Evolutionary conservation across 2,329 filamentous ascomycete genomes (phyloP), one percentile per base, ranked within the genome.

Genomic region (Endothia cerciana): DNA sequence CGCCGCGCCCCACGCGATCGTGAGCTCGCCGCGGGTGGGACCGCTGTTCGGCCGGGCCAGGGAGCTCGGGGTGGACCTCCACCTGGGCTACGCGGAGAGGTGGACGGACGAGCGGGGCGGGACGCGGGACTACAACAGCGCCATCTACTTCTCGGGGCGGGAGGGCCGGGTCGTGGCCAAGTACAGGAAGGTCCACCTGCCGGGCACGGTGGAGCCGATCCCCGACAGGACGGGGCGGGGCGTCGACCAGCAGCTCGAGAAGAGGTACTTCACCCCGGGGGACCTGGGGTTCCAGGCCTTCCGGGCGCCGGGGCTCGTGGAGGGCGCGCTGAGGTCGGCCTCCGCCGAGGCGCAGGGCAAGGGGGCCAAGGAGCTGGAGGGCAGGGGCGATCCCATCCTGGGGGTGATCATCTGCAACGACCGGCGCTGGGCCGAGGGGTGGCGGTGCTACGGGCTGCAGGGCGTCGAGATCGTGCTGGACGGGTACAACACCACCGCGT

Each of bases 391-490:
- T 70, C 80, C 83, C 1, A 83, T 86, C 53, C 62, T 85, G 77
- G 83, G 74, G 25, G 84, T 85, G 82, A 76, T 86, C 71, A 84
- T 85, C 63, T 86, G 83, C 74, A 86, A 85, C 69, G 83, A 85
- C 72, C 74, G 83, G 4, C 76, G 83, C 8, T 86, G 83, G 84
- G 77, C 81, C 1, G 84, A 86, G 69, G 80, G 78, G 0, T 86
- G 84, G 83, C 74, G 84, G 41, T 76, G 76, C 22, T 82, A 84
- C 69, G 82, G 83, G 0, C 74, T 86, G 13, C 72, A 77, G 63
- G 82, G 81, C 59, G 71, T 71, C 1, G 74, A 76, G 61, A 68
- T 76, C 36, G 62, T 76, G 11, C 68, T 74, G 38, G 70, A 71
- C 28, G 83, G 83, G 1, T 85, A 83, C 72, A 85, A 85, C 72